Base-by-base conservation (phyloP, 805 yeast genomes). In the Kazachstania psychrophila region DNA sequence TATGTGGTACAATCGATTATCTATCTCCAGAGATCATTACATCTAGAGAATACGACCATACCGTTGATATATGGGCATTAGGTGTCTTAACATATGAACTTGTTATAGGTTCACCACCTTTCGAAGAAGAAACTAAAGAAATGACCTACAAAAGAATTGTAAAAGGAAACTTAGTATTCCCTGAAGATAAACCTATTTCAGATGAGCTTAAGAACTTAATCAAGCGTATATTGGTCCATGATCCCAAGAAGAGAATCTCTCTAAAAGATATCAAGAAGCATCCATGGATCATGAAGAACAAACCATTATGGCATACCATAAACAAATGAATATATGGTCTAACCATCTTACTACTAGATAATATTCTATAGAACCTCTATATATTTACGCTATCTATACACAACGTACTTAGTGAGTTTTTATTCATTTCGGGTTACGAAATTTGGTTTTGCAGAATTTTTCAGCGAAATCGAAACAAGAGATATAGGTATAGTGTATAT, bases 11-110 rank as follows among this genome's bases (percentile, higher is more conserved):
- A 0, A 65, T 89, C 28, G 97, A 92, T 60, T 89, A 89, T 49
- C 61, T 92, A 12, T 94, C 97, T 0, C 98, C 98, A 6, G 98
- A 89, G 61, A 79, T 92, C 82, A 84, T 89, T 6, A 92, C 81
- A 43, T 77, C 83, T 1, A 77, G 73, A 47, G 82, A 77, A 9
- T 92, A 89, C 49, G 89, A 82, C 48, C 70, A 69, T 36, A 69
- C 69, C 35, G 95, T 86, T 0, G 98, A 89, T 55, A 71, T 81
- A 3, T 89, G 98, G 98, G 85, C 96, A 1, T 64, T 89, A 37
- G 98, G 98, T 0, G 77, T 89, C 2, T 58, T 89, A 25, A 70
- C 87, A 43, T 89, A 80, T 52, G 98, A 89, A 57, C 71, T 92
- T 34, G 61, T 89, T 2, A 87, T 81, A 4, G 97, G 96, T 0